Evolutionary conservation across 2,329 filamentous ascomycete species (phyloP), one percentile per base, ranked within the genome.

Genomic region (Metarhizium sp.): DNA sequence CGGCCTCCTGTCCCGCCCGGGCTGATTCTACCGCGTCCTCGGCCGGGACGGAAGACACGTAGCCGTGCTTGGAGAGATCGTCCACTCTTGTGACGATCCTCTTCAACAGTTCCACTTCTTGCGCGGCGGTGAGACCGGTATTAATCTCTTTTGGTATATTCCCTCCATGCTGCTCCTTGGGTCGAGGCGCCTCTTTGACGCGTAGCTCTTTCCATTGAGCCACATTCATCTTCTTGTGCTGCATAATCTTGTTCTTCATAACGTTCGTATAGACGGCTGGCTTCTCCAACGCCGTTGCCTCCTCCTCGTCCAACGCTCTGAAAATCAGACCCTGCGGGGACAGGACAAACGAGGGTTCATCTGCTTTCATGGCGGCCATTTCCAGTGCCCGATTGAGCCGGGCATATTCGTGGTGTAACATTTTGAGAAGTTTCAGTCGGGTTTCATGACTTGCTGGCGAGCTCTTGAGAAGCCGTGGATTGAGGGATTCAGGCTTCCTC

Each of bases 161-260:
- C 46, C 73, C 69, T 25, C 60, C 60, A 57, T 49, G 32, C 25
- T 30, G 43, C n/a, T 51, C 30, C 20, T 47, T 36, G 7, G 51
- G 40, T 4, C 16, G 20, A n/a, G 45, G 32, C 14, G 25, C 5
- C 18, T 71, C 69, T 54, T 69, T 67, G 46, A 68, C 58, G 50
- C 81, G 75, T 59, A 86, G 83, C 34, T 82, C 78, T 57, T 81
- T 80, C 90, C 92, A 97, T 50, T 88, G 80, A 3, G 79, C 76
- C 3, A 82, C 66, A 0, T 75, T 76, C 87, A 95, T 92, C 59
- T 86, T 87, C 65, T 87, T 90, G 66, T 91, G 84, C 47, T 78
- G 78, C 62, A 87, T 79, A 57, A 97, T 86, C 38, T 84, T 84
- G 60, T 90, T 88, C 66, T 92, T 95, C 68, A 97, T 83, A 30